Conservation (phyloP, 805 yeast genomes). For the Lipomyces chichibuensis region DNA sequence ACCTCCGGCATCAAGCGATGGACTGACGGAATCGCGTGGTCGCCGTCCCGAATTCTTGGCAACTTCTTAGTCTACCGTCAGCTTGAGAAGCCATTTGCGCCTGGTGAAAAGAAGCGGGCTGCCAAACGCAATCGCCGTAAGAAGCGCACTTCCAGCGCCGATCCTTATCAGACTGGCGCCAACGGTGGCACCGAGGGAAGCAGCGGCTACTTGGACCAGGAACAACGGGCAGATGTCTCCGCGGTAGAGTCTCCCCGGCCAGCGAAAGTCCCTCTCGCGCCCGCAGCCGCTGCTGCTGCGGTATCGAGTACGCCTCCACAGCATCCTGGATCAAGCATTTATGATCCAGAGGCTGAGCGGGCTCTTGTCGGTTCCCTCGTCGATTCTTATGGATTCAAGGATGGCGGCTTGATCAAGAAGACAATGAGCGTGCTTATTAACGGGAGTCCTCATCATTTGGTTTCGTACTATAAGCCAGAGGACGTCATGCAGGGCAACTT, state of each 20-base stretch:
- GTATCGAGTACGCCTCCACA: slow-evolving; percentile 15
- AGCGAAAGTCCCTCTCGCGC: slow-evolving; percentile 1
- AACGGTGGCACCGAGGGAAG: slow-evolving; percentile 14
- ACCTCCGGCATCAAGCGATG: slow-evolving; percentile 84
- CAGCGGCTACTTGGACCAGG: slow-evolving; percentile 11
- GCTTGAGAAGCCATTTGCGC: slow-evolving; percentile 52
- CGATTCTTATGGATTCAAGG: slow-evolving; percentile 65
- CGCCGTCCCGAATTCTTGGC: slow-evolving; percentile 86
- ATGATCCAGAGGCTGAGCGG: slow-evolving; percentile 44
- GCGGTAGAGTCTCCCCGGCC: not conserved
- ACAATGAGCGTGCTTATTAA: slow-evolving; percentile 69
- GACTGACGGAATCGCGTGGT: slow-evolving; percentile 97
- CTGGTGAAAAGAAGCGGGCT: slow-evolving; percentile 52
- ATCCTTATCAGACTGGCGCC: slow-evolving; percentile 30
- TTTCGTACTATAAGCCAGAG: slow-evolving; percentile 75
- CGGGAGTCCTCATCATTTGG: slow-evolving; percentile 56
- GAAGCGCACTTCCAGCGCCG: slow-evolving; percentile 27
- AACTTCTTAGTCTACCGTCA: slow-evolving; percentile 84
- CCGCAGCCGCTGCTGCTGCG: slow-evolving; percentile 24
- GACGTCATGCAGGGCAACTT: slow-evolving; percentile 68
- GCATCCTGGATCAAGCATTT: slow-evolving; percentile 14
- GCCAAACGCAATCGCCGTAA: slow-evolving; percentile 41
- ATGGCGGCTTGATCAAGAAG: slow-evolving; percentile 77
- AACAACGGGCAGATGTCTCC: slow-evolving; percentile 9
- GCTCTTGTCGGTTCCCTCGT: slow-evolving; percentile 60